Evolutionary conservation across 2,329 filamentous ascomycete genomes (phyloP).

Genomic region (Aureobasidium pullulans): DNA sequence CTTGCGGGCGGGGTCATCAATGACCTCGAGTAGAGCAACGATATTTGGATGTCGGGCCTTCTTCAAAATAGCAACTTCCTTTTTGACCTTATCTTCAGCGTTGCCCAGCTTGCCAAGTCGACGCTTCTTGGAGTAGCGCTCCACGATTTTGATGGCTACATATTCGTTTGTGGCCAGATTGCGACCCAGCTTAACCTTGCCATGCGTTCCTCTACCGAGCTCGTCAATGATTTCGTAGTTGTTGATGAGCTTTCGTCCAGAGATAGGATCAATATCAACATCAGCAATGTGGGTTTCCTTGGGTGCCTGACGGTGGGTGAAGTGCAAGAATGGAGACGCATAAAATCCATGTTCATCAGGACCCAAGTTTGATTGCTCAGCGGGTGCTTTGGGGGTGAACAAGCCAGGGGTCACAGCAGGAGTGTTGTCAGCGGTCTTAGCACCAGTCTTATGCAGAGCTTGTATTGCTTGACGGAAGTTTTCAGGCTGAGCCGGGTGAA

Average conservation of each 20-base stretch:
- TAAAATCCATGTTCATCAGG: constrained; percentile 34
- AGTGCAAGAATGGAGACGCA: constrained; percentile 43
- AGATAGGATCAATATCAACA: constrained; percentile 80
- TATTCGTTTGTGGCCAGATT: constrained; percentile 67
- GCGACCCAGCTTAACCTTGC: constrained; percentile 91
- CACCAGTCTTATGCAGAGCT: constrained; percentile 32
- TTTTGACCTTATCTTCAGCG: constrained; percentile 76
- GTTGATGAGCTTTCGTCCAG: constrained; percentile 93
- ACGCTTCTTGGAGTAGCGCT: constrained; percentile 86
- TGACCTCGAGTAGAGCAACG: constrained; percentile 89
- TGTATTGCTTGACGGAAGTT: constrained; percentile 35
- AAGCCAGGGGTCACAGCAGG: constrained; percentile 41
- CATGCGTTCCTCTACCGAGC: constrained; percentile 89
- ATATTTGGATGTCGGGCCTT: constrained; percentile 98
- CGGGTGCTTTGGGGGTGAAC: constrained; percentile 31
- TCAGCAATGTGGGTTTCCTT: constrained; percentile 75
- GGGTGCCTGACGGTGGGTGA: constrained; percentile 41
- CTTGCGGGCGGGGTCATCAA: constrained; percentile 90
- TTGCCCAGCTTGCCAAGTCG: constrained; percentile 72
- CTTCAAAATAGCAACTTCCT: constrained; percentile 95
- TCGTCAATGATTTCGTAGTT: constrained; percentile 97
- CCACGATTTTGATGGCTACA: constrained; percentile 98
- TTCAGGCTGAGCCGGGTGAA: constrained; percentile 33
- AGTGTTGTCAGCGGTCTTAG: constrained; percentile 39
- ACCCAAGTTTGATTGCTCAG: constrained; percentile 25